Evolutionary conservation across 805 yeast genomes (phyloP), one percentile per base, ranked within the genome.

Genomic region (Tetrapisispora taiwanensis): DNA sequence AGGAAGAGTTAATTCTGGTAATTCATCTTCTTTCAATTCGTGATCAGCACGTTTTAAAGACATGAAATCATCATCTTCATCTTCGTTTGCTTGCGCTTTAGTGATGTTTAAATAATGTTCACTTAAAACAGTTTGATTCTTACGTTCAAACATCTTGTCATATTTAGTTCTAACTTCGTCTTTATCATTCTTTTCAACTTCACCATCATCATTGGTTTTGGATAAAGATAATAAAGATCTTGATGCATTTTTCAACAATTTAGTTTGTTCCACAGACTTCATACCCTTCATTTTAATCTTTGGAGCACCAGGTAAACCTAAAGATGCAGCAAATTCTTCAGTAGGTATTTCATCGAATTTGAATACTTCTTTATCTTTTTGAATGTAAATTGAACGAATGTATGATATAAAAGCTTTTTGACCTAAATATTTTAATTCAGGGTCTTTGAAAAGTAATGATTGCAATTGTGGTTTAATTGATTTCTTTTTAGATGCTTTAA

Each of bases 251-350:
- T 90, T 90, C 67, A 76, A 67, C 52, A 79, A 87, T 57, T 86
- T 86, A 22, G 73, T 68, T 50, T 66, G 69, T 43, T 63, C 61
- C 30, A 71, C 55, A 20, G 70, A 65, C 30, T 54, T 62, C 57
- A 61, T 65, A 14, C 79, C 82, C 35, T 70, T 70, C 45, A 90
- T 74, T 60, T 86, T 88, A 54, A 92, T 83, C 54, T 84, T 81
- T 36, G 99, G 99, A 3, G 95, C 95, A 44, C 97, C 95, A 1
- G 97, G 96, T 36, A 92, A 72, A 9, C 99, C 99, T 39, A 89
- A 64, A 4, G 95, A 84, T 47, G 76, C 76, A 5, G 99, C 97
- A 63, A 71, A 88, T 45, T 76, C 84, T 50, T 90, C 96, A 2
- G 81, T 67, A 3, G 95, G 94, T 3, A 90, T 60, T 39, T 78